Base-by-base conservation (phyloP, 495 filamentous ascomycete genomes). In the Trichoderma orchidacearum region DNA sequence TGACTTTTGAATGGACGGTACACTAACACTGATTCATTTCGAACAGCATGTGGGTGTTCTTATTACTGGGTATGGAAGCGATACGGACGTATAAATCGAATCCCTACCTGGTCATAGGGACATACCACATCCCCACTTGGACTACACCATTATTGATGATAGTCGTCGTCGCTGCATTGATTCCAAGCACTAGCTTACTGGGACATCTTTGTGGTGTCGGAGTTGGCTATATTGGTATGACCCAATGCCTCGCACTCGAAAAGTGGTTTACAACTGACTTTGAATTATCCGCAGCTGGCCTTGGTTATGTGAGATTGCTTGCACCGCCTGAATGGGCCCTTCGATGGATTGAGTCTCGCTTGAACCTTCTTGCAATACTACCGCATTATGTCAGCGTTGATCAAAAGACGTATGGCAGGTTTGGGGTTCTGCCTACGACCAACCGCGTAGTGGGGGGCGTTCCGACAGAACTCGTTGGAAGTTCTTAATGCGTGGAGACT, bases 371-470 rank as follows among this genome's bases (percentile, higher is more conserved):
- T 3, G 87, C 83, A 13, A 76, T 87, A 56, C 69, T 95, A 34
- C 89, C 90, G 15, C 86, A 92, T 69, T 96, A 94, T 63, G 84
- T 96, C 15, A 90, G 86, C 18, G 81, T 96, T 12, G 90, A 96
- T 64, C 90, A 95, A 66, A 95, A 94, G 79, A 94, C 86, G n/a
- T 94, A 89, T 64, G 90, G 90, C n/a, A 79, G 90, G 51, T 95
- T 92, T 64, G 90, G 90, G 0, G 87, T 96, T 17, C 72, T 96
- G 21, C 90, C 90, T 1, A 81, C 81, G 0, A 75, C 72, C 29
- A 72, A 68, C 45, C 57, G 68, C 3, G 61, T 63, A 15, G 77
- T 77, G 51, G 64, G 29, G 6, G 28, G 45, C 30, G 41, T 30
- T 8, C 31, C 56, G 21, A 25, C n/a, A 6, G 45, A 50, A 9